A percentile compares a stretch with the other conserved stretches of the same genome.
Evolutionary conservation across 305 asterid species (phyloP).

Genomic region (Andrographis paniculata): DNA sequence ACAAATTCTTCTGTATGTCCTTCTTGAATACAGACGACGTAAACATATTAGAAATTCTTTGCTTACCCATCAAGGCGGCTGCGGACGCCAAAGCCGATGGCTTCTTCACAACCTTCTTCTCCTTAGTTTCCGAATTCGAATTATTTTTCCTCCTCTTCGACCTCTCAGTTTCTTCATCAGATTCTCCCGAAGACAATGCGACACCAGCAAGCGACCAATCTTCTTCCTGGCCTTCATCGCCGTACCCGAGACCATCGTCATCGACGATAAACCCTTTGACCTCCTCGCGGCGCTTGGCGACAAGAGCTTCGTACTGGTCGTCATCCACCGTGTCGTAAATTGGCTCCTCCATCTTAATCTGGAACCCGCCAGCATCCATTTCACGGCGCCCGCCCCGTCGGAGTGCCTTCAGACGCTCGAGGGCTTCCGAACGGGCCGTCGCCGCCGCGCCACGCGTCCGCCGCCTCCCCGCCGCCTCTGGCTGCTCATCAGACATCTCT

Average conservation of each 20-base stretch:
- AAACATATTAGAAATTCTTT: slow-evolving; percentile 69
- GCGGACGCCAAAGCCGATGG: slow-evolving; percentile 70
- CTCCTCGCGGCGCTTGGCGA: slow-evolving; percentile 82
- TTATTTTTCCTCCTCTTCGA: slow-evolving; percentile 46
- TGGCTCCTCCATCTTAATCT: slow-evolving; percentile 67
- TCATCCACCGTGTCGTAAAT: slow-evolving; percentile 85
- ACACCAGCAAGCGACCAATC: slow-evolving; percentile 78
- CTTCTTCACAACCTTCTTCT: slow-evolving; percentile 34
- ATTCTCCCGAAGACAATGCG: slow-evolving; percentile 57
- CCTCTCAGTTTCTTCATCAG: slow-evolving; percentile 57
- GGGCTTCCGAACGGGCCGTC: slow-evolving; percentile 51
- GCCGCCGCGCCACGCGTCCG: slow-evolving; percentile 45
- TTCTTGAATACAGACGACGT: slow-evolving; percentile 79
- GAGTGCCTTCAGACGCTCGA: slow-evolving; percentile 65
- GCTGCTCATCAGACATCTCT: slow-evolving; percentile 64
- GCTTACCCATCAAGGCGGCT: slow-evolving; percentile 89
- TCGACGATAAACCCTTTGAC: slow-evolving; percentile 70
- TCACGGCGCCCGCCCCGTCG: slow-evolving; percentile 63
- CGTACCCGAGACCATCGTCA: slow-evolving; percentile 84
- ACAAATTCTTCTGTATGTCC: slow-evolving; percentile 39
- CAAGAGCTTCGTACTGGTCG: slow-evolving; percentile 67
- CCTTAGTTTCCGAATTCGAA: slow-evolving; percentile 51
- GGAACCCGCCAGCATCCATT: slow-evolving; percentile 41
- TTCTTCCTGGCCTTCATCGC: slow-evolving; percentile 94
- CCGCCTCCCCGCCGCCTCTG: slow-evolving; percentile 42